Base-by-base conservation (phyloP, 495 filamentous ascomycete species). In the Neurospora pannonica region DNA sequence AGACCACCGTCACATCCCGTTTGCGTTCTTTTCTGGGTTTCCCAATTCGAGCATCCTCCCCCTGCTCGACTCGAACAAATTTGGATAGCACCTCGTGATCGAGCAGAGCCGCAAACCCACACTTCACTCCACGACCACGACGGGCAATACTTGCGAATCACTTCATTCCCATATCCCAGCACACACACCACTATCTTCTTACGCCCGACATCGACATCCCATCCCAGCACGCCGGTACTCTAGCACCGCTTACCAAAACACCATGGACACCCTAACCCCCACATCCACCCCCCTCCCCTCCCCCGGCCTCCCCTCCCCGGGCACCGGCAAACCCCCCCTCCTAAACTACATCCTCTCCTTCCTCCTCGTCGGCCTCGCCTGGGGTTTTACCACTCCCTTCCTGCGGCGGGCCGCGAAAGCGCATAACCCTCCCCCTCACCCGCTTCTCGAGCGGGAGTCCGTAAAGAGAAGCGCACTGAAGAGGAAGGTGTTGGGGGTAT, bases 331-430 rank as follows among this genome's bases (percentile, higher is more conserved):
- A 87, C 72, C 78, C 81, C 87, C 90, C 5, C 82, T 90, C 73
- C 86, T 95, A 83, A 93, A 92, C 83, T 97, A 92, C 85, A 86
- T 93, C 74, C 86, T 95, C 71, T 93, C 92, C 75, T 98, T 98
- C 87, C 88, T 98, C 74, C 88, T 97, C 76, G 94, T 99, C 75
- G 94, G 94, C 48, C 85, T 94, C 70, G 94, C 94, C 78, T 99
- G 96, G 95, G 88, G 88, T 21, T 80, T 89, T 40, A 93, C 90
- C 5, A 92, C 91, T 11, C 91, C 91, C 75, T 92, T 94, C 84
- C 92, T 94, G 81, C 88, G 92, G 15, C 85, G 86, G 34, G 92
- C 92, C 0, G 91, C 92, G 2, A 81, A 87, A 40, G 80, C 84
- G 70, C 89, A 90, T 79, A 85, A 79, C 15, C 89, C 88, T 2